Base-by-base conservation (phyloP, 768 basidiomycete genomes). In the Phylloporus arenicola region DNA sequence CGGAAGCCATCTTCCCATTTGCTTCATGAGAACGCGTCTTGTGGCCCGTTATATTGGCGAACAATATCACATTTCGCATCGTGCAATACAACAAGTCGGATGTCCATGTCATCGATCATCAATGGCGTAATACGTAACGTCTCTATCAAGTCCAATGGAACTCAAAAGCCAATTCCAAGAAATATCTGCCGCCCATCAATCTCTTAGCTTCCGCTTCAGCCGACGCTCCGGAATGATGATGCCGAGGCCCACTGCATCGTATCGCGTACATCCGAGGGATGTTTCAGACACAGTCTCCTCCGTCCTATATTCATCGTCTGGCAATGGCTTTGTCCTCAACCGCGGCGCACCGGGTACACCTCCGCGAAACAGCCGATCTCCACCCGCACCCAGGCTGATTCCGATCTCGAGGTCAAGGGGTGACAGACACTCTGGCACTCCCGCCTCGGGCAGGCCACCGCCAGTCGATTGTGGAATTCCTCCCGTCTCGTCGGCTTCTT, bases 281-380 rank as follows among this genome's bases (percentile, higher is more conserved):
- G 25, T 4, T 25, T 7, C 25, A 7, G 25, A 3, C 8, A 29
- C 6, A 4, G 27, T 29, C 9, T 8, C 14, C 14, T 27, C 40
- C 29, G 42, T 25, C 41, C 14, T 9, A 9, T 16, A 16, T 9
- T 50, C 56, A n/a, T 50, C 52, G 17, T 56, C 51, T 12, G 67
- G 65, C 40, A 67, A 37, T 10, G 58, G 47, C 16, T 6, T 47
- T n/a, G 58, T 19, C 17, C 20, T 44, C 48, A 57, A 54, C 24
- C 56, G 58, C 16, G 65, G 65, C 16, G 67, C 65, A 27, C 57
- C 61, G 1, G 62, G 67, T n/a, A 24, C 20, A 10, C 13, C 10
- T 24, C 22, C 22, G 6, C 22, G 12, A 16, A 40, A 40, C 22
- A 4, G 39, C 41, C 29, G 25, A 43, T 29, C 41, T 5, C 24